These are phyloP conservation scores for Ophiostoma tasmaniense DNA, from an alignment of 2,329 filamentous ascomycete species.

Conservation along the genomic window DNA sequence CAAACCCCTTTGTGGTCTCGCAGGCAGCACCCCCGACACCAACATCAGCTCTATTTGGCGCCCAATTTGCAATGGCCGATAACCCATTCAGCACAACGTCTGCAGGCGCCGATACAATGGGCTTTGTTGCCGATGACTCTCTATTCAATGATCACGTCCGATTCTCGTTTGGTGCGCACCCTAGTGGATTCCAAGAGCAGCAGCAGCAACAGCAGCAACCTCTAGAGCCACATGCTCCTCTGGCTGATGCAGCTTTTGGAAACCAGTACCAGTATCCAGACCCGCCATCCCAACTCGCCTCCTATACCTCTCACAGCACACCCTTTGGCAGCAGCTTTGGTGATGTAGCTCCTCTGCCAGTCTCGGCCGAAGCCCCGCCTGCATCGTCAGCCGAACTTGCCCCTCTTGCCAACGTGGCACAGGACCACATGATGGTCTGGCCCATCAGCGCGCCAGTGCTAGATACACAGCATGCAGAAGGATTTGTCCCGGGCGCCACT, in stretches of 20 bases:
- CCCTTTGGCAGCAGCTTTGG: not conserved
- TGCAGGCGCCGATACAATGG: constrained; percentile 8
- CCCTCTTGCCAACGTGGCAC: not conserved
- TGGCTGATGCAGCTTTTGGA: not conserved
- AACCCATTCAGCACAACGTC: not conserved
- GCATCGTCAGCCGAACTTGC: not conserved
- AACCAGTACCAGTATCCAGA: constrained; percentile 18
- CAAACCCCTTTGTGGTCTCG: constrained; percentile 8
- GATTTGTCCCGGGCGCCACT: not conserved
- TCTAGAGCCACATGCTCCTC: not conserved
- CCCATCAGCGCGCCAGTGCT: constrained; percentile 11
- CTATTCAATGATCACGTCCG: constrained; percentile 15
- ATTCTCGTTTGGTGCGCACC: constrained; percentile 16
- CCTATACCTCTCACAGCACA: not conserved
- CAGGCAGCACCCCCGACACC: not conserved
- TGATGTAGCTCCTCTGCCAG: not conserved
- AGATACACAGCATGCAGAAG: constrained; percentile 10
- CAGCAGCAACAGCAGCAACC: not conserved
- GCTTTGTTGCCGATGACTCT: constrained; percentile 13
- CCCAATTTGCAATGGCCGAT: not conserved
- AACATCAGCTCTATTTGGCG: constrained; percentile 12
- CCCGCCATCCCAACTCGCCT: constrained; percentile 11
- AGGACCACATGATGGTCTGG: constrained; percentile 16
- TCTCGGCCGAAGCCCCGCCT: not conserved
- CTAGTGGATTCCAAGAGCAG: not conserved